A percentile compares a stretch with the other conserved stretches of the same genome.
phyloP scores from a whole-genome alignment of 371 early-diverging fungal genomes.

The Basidiobolus heterosporus region DNA sequence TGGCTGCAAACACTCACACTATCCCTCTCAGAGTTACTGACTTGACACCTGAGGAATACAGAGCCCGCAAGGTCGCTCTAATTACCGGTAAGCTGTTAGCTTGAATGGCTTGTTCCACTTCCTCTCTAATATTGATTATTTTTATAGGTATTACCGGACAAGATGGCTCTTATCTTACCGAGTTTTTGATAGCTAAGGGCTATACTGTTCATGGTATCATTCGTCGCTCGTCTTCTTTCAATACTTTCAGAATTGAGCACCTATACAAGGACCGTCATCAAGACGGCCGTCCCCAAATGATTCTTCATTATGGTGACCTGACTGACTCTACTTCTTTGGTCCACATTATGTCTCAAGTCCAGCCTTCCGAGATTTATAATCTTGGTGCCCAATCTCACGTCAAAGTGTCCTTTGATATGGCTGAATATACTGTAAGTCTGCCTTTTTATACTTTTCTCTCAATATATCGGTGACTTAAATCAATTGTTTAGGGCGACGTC shows the following conservation, averaged over 20 bases:
- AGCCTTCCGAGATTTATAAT: constrained; percentile 67
- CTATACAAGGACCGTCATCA: constrained; percentile 57
- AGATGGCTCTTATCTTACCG: constrained; percentile 66
- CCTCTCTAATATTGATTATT: no score
- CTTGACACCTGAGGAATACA: background rate
- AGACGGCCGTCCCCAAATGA: constrained; percentile 48
- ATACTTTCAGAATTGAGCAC: constrained; percentile 68
- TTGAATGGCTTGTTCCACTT: no score
- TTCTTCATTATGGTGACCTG: constrained; percentile 73
- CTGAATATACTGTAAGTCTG: constrained; percentile 68
- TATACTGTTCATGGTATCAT: constrained; percentile 76
- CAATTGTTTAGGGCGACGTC: no score
- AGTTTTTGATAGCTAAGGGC: constrained; percentile 55
- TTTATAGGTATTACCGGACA: constrained; percentile 66
- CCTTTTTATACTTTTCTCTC: no score
- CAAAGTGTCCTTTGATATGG: constrained; percentile 79
- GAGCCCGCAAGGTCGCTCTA: background rate
- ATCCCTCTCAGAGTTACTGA: background rate
- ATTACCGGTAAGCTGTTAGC: background rate
- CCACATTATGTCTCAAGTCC: constrained; percentile 55
- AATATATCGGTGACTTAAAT: no score
- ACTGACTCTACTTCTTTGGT: constrained; percentile 68
- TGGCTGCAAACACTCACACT: no score
- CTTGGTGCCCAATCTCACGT: constrained; percentile 59
- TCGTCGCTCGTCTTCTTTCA: constrained; percentile 65